Evolutionary conservation across 2,329 filamentous ascomycete genomes (phyloP).

Genomic region (Botrytis porri): DNA sequence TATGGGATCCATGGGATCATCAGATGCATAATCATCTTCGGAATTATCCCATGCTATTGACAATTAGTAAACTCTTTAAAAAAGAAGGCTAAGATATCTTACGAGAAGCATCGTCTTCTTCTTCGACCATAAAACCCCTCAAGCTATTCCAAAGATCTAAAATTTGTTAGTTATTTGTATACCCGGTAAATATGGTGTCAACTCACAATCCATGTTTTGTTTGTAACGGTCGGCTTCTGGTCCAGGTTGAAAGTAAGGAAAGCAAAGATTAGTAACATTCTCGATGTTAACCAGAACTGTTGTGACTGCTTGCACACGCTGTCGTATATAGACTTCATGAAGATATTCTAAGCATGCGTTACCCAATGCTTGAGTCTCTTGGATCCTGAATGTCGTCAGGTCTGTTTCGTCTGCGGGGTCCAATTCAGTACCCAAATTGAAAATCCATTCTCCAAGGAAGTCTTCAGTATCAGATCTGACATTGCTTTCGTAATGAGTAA

Average conservation of each 20-base stretch:
- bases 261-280: constrained; percentile 30
- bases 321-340: constrained; percentile 33
- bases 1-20: constrained; percentile 52
- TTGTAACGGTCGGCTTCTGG: constrained; percentile 24
- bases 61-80: constrained; percentile 6
- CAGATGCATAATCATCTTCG: constrained; percentile 45
- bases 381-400: background rate
- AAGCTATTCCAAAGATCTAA: constrained; percentile 30
- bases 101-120: constrained; percentile 42
- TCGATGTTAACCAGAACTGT: constrained; percentile 32
- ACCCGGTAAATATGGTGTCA: background rate
- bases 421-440: constrained; percentile 23
- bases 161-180: constrained; percentile 20
- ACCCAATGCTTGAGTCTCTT: constrained; percentile 29
- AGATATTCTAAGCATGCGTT: constrained; percentile 36
- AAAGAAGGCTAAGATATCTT: constrained; percentile 21
- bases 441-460: constrained; percentile 30
- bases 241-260: constrained; percentile 29
- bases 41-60: constrained; percentile 38
- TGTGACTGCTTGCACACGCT: constrained; percentile 32
- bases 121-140: constrained; percentile 37
- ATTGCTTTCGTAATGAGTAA: constrained; percentile 48
- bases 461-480: constrained; percentile 45
- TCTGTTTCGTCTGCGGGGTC: constrained; percentile 24
- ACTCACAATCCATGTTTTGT: constrained; percentile 28